Percentiles rank a stretch among this genome's conserved stretches.
Evolutionary conservation across 1,139 yeast species (phyloP).

Genomic region (Suhomyces bolitotheri): DNA sequence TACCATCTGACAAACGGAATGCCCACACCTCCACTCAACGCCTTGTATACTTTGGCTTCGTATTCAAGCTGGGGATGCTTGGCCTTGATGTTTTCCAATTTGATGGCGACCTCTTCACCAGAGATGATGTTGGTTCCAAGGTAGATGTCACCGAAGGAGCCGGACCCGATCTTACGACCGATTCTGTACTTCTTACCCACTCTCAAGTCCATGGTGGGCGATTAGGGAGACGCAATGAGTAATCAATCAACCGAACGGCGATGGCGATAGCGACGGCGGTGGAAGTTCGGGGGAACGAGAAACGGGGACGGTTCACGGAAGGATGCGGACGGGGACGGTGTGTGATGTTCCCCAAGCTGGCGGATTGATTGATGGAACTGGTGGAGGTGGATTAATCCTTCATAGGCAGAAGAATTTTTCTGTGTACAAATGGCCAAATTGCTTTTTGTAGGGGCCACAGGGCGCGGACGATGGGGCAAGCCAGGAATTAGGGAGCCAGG

Average conservation of each 20-base stretch:
- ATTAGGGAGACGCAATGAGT: background rate
- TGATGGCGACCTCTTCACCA: conserved; percentile 97
- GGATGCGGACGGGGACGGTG: background rate
- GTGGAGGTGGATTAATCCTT: conserved; percentile 1
- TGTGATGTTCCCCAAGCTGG: background rate
- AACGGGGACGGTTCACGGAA: background rate
- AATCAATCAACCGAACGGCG: background rate
- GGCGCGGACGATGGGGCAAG: background rate
- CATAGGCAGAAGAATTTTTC: conserved; percentile 8
- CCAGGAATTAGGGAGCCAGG: background rate
- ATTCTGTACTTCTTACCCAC: conserved; percentile 94
- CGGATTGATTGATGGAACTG: background rate
- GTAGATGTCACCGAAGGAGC: conserved; percentile 96
- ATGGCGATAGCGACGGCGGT: background rate
- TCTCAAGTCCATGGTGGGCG: conserved; percentile 63
- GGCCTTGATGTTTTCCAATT: conserved; percentile 84
- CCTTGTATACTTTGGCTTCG: conserved; percentile 93
- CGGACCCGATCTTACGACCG: conserved; percentile 95
- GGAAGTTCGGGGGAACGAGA: background rate
- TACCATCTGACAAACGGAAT: conserved; percentile 97
- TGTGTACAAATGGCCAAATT: conserved; percentile 9
- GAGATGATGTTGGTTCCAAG: conserved; percentile 90
- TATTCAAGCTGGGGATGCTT: conserved; percentile 96
- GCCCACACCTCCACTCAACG: conserved; percentile 95
- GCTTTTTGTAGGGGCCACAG: conserved; percentile 3